Percentiles rank a stretch among this genome's conserved stretches.
Conservation (phyloP, 1,139 yeast species). For the Candida pseudocylindracea region DNA sequence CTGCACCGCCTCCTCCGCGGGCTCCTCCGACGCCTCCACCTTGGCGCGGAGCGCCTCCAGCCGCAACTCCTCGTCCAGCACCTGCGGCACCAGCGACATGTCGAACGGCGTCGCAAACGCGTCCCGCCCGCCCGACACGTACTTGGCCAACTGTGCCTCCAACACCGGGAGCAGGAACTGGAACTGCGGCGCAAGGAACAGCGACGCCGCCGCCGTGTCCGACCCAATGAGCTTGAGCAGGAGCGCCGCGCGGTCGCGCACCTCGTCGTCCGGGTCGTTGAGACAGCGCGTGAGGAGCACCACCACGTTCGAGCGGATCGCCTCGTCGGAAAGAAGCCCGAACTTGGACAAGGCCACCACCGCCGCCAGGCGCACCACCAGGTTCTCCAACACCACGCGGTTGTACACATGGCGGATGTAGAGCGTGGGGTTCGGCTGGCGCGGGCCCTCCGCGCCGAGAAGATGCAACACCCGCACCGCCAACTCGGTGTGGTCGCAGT, state of each 20-base stretch:
- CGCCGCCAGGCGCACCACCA: conserved; percentile 89
- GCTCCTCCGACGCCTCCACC: conserved; percentile 26
- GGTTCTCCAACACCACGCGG: conserved; percentile 87
- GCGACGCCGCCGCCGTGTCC: conserved; percentile 13
- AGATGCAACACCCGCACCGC: conserved; percentile 79
- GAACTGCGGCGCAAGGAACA: conserved; percentile 43
- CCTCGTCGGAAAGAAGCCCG: conserved; percentile 56
- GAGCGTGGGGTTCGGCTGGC: conserved; percentile 65
- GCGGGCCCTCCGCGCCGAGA: conserved; percentile 89
- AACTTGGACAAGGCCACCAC: conserved; percentile 83
- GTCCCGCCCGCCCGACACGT: conserved; percentile 37
- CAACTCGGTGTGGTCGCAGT: conserved; percentile 88
- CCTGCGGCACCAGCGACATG: conserved; percentile 36
- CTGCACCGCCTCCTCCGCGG: conserved; percentile 21
- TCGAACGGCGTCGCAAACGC: conserved; percentile 44
- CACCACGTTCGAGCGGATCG: conserved; percentile 44
- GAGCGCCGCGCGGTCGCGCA: conserved; percentile 90
- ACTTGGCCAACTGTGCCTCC: conserved; percentile 55
- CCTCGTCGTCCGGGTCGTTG: conserved; percentile 88
- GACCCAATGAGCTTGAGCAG: conserved; percentile 45
- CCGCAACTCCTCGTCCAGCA: conserved; percentile 40
- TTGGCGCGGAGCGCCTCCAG: conserved; percentile 35
- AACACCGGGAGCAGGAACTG: conserved; percentile 55
- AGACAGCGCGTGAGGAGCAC: conserved; percentile 66
- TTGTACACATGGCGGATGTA: conserved; percentile 93